Conservation (phyloP, 1,284 basidiomycete species). For the Marasmius sp. region DNA sequence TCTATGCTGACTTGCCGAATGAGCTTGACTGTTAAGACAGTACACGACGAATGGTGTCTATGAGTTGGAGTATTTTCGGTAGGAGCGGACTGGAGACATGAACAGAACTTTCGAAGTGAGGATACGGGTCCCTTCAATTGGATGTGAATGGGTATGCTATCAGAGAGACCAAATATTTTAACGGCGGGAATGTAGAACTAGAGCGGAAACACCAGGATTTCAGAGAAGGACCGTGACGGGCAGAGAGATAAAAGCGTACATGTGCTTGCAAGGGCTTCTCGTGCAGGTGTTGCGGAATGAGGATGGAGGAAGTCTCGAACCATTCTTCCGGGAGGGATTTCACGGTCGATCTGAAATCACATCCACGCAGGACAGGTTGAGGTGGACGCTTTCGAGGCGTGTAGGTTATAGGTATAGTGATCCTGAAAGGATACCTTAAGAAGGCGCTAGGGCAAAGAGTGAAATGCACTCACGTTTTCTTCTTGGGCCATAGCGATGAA, state of each 20-base stretch:
- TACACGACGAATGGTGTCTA: conserved; percentile 1
- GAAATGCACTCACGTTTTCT: conserved; percentile 6
- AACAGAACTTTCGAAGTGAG: conserved; percentile 21
- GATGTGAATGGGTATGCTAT: conserved; percentile 27
- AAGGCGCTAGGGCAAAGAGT: background rate
- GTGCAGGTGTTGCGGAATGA: background rate
- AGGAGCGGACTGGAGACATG: background rate
- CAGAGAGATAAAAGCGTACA: background rate
- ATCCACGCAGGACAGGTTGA: background rate
- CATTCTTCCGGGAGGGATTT: conserved; percentile 11
- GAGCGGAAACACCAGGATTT: background rate
- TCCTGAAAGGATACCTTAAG: background rate
- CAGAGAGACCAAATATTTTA: conserved; percentile 23
- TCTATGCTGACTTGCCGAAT: conserved; percentile 18
- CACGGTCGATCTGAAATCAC: conserved; percentile 3
- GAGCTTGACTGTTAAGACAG: conserved; percentile 14
- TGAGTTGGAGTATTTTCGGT: background rate
- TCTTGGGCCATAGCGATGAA: conserved; percentile 3
- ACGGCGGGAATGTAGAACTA: conserved; percentile 25
- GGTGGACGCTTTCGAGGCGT: conserved; percentile 9
- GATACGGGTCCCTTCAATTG: conserved; percentile 22
- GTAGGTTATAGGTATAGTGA: conserved; percentile 5
- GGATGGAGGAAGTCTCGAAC: conserved; percentile 3
- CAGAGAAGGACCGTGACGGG: background rate
- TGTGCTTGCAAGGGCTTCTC: background rate